A percentile compares a stretch with the other conserved stretches of the same genome.
These are phyloP conservation scores for Camptophora hylomeconis DNA, from an alignment of 2,329 filamentous ascomycete genomes.

Conservation along the genomic window DNA sequence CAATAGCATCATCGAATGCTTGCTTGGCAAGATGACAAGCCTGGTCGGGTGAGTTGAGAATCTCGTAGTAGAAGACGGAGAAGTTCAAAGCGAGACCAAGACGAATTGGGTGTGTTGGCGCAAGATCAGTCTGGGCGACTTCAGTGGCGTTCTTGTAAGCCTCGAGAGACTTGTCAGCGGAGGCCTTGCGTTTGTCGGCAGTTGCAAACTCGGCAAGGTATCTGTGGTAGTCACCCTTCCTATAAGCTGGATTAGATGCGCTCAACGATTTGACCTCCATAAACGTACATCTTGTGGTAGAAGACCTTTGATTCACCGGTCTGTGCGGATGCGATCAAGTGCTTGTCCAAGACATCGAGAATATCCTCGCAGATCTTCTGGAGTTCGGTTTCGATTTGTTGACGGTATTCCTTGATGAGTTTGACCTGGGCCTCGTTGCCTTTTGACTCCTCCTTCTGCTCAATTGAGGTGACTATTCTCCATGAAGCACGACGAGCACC, in stretches of 20 bases:
- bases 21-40: conserved; percentile 96
- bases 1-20: conserved; percentile 93
- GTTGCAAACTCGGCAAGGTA: conserved; percentile 95
- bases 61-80: conserved; percentile 99
- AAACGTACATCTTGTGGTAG: conserved; percentile 93
- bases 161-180: conserved; percentile 86
- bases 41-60: conserved; percentile 94
- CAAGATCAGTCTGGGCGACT: conserved; percentile 76
- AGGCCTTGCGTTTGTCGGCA: conserved; percentile 88
- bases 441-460: conserved; percentile 99
- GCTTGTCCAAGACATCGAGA: conserved; percentile 83
- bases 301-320: conserved; percentile 98
- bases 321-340: conserved; percentile 87
- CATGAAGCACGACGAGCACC: conserved; percentile 92
- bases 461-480: conserved; percentile 96
- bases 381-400: conserved; percentile 95
- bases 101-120: conserved; percentile 85
- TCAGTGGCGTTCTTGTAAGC: conserved; percentile 93
- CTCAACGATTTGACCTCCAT: conserved; percentile 2
- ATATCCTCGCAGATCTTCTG: conserved; percentile 98
- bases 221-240: conserved; percentile 99
- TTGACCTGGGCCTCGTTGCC: conserved; percentile 82
- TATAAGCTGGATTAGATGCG: conserved; percentile 32
- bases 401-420: conserved; percentile 94
- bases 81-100: conserved; percentile 89